Evolutionary conservation across 108 stramenopile species (phyloP), one percentile per base, ranked within the genome.

Genomic region (Nitzschia sp.): DNA sequence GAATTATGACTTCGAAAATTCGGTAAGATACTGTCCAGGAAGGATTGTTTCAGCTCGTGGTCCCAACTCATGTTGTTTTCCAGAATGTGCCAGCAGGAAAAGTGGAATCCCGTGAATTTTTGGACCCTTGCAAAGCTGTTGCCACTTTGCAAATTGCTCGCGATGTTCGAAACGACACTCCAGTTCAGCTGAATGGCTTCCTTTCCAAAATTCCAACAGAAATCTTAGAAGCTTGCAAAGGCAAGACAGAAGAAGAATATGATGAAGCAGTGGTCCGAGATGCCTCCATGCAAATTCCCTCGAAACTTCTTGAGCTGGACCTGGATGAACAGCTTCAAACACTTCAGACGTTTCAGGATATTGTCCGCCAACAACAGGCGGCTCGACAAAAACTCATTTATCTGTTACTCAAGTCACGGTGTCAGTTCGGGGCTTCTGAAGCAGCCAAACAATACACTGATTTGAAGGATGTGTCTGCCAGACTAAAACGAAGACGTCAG

Each of bases 71-170:
- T 54, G 3, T 54, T 15, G 21, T 24, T 12, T 54, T 25, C 20
- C 63, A 87, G 77, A 78, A 82, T 52, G 80, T 89, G 15, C 75
- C 85, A 9, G 52, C 63, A 41, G 85, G 71, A 15, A 68, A 71
- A 22, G 89, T 89, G 8, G 81, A 87, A 46, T 57, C 86, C 5
- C 12, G 65, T 15, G 77, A 89, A 43, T 87, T 93, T 44, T 66
- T 87, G 15, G 88, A 84, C 19, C 78, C 92, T 3, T 87, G 84
- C 61, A 84, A 83, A 59, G 77, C 86, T n/a, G 77, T 93, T 40
- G 88, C 89, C 0, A 87, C 86, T 2, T 57, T 91, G 21, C 92
- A 93, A 72, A 93, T 93, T 76, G 79, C 88, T 14, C 75, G 88
- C 22, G 92, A 93, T 67, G 55, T 93, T 8, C 81, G 89, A 26